A percentile compares a stretch with the other conserved stretches of the same genome.
Conservation (phyloP, 1,284 basidiomycete genomes). For the Trichosporon sp. region DNA sequence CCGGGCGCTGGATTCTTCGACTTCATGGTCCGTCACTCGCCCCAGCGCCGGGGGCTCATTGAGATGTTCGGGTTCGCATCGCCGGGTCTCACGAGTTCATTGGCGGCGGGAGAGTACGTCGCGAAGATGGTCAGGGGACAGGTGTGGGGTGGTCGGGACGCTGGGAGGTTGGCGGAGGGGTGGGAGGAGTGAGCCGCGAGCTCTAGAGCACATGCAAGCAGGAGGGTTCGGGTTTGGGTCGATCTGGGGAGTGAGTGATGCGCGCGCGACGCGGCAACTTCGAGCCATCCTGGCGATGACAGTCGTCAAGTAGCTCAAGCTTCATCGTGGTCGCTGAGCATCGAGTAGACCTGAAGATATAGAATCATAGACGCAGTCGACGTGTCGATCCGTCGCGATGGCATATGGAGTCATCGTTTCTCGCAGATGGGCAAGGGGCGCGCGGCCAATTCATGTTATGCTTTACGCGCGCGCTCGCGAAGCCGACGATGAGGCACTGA, state of each 20-base stretch:
- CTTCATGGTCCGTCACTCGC: constrained; percentile 62
- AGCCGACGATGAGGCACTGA: no score
- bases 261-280: no score
- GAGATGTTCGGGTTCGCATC: constrained; percentile 61
- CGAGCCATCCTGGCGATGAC: no score
- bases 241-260: no score
- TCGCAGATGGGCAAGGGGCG: not conserved
- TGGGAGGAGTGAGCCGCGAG: constrained; percentile 26
- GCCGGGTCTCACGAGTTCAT: constrained; percentile 60
- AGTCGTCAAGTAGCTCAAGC: no score
- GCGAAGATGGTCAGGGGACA: constrained; percentile 54
- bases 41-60: constrained; percentile 51
- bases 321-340: no score
- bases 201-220: not conserved
- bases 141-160: constrained; percentile 45
- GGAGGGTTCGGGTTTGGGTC: no score
- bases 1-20: constrained; percentile 80
- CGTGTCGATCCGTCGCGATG: constrained; percentile 3
- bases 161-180: constrained; percentile 26
- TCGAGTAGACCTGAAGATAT: not conserved
- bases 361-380: not conserved
- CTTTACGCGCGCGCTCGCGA: not conserved
- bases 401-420: not conserved
- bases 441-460: not conserved
- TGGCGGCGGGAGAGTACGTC: constrained; percentile 61